Base-by-base conservation (phyloP, 169 alveolate genomes). In the Plasmodium falciparum region DNA sequence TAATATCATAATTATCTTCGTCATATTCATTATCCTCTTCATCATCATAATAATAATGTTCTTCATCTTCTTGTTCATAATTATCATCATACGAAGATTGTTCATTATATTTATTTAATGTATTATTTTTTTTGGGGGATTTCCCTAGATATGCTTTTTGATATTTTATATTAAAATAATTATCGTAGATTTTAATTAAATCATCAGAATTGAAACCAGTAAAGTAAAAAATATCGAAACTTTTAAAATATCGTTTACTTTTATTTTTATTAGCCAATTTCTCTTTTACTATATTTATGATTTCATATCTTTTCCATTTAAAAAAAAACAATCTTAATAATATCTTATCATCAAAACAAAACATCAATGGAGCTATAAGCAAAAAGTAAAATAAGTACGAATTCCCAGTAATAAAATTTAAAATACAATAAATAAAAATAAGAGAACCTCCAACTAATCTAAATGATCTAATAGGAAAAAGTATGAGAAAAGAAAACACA, bases 291-390 rank as follows among this genome's bases (percentile, higher is more conserved):
- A 83, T 39, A 56, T 63, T 69, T 5, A 83, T n/a, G 9, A 83
- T 62, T 58, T 83, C 83, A 70, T 83, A 69, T 29, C 83, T 49
- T 72, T 20, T 70, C 15, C 24, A 17, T 62, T 69, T 83, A 0
- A 20, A 67, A 69, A 83, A 61, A 69, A 83, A 33, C 9, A 39
- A 39, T n/a, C 17, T 63, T 0, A 83, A 43, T 45, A 83, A 56
- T 20, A 83, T 26, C 17, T 67, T 66, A 70, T 83, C 91, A 33
- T 83, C 91, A 61, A 83, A 83, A 20, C 91, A 83, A 83, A 39
- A 83, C 78, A 63, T 63, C 6, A 83, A 56, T 6, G 91, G 91
- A n/a, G 91, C 91, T 8, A 83, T 9, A 7, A 83, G 63, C 15
- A 83, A 45, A 33, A 83, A 58, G n/a, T 83, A 83, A 58, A 69